Conservation (phyloP, 345 rosid genomes). For the Sisymbrium altissimum region DNA sequence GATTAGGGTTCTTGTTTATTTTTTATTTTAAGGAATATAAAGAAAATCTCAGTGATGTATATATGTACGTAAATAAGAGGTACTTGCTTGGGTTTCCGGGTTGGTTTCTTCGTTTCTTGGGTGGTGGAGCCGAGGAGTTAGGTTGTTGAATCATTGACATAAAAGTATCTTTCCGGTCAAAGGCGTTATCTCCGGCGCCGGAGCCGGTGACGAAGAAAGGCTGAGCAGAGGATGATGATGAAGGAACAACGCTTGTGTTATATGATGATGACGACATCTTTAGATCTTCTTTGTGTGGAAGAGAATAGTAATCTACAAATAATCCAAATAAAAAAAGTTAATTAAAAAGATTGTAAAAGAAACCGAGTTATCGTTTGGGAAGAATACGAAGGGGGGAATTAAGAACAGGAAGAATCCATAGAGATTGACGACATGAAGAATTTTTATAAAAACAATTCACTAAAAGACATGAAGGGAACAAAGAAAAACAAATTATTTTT, state of each 20-base stretch:
- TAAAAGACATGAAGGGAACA: slow-evolving; percentile 31
- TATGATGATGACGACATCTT: slow-evolving; percentile 47
- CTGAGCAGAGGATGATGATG: slow-evolving; percentile 34
- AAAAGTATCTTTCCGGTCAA: slow-evolving; percentile 41
- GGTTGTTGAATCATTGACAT: slow-evolving; percentile 44
- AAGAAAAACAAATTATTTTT: slow-evolving; percentile 26
- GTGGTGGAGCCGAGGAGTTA: slow-evolving; percentile 47
- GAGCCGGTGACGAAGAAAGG: slow-evolving; percentile 31
- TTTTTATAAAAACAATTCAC: slow-evolving; percentile 28
- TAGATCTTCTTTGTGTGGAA: slow-evolving; percentile 29
- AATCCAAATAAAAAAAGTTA: neutral
- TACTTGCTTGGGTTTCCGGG: slow-evolving; percentile 83
- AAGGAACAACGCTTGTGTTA: slow-evolving; percentile 30
- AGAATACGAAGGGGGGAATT: slow-evolving; percentile 34
- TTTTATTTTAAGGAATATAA: neutral
- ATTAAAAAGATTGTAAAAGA: neutral
- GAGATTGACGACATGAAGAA: slow-evolving; percentile 38
- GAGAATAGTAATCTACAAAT: slow-evolving; percentile 28
- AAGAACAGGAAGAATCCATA: slow-evolving; percentile 36
- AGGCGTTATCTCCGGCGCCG: slow-evolving; percentile 38
- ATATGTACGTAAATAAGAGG: slow-evolving; percentile 18
- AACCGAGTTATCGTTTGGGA: slow-evolving; percentile 19
- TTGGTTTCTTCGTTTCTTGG: slow-evolving; percentile 71
- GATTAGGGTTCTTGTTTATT: neutral
- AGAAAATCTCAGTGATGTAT: neutral